These are phyloP conservation scores for Penicillium decumbens DNA, from an alignment of 2,329 filamentous ascomycete genomes.

Conservation along the genomic window DNA sequence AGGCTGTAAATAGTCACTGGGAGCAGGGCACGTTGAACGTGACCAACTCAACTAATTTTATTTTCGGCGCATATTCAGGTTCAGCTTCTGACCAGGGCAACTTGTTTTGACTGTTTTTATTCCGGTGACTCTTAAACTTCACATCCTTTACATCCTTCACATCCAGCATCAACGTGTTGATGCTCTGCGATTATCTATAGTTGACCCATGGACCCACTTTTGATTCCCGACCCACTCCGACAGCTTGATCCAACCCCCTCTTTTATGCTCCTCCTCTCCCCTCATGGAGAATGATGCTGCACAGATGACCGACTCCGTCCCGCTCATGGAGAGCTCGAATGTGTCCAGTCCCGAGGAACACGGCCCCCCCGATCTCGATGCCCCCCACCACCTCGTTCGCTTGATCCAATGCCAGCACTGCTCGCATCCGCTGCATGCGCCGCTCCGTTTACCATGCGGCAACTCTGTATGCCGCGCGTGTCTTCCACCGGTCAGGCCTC, in stretches of 20 bases:
- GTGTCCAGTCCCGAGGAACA: slow-evolving; percentile 26
- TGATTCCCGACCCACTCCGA: slow-evolving; percentile 15
- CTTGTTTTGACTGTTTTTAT: no score
- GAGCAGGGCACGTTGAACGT: no score
- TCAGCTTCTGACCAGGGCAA: no score
- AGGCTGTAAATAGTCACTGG: no score
- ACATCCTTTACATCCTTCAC: background rate
- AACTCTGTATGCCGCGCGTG: slow-evolving; percentile 71
- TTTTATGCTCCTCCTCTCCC: background rate
- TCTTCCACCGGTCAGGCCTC: slow-evolving; percentile 61
- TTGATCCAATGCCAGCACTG: slow-evolving; percentile 75
- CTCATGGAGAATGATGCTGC: slow-evolving; percentile 15
- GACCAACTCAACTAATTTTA: no score
- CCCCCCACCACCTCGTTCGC: slow-evolving; percentile 63
- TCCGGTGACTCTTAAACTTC: no score
- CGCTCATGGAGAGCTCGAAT: slow-evolving; percentile 10
- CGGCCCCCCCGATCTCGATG: slow-evolving; percentile 46
- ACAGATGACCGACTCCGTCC: slow-evolving; percentile 1
- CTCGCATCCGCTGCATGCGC: slow-evolving; percentile 61
- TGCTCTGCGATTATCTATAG: slow-evolving; percentile 18
- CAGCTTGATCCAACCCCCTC: background rate
- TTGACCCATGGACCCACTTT: slow-evolving; percentile 19
- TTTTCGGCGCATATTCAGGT: no score
- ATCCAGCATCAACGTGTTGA: background rate
- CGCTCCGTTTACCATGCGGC: slow-evolving; percentile 76